Evolutionary conservation across 208 protist genomes (phyloP).

Genomic region (Trypanosoma boissoni): DNA sequence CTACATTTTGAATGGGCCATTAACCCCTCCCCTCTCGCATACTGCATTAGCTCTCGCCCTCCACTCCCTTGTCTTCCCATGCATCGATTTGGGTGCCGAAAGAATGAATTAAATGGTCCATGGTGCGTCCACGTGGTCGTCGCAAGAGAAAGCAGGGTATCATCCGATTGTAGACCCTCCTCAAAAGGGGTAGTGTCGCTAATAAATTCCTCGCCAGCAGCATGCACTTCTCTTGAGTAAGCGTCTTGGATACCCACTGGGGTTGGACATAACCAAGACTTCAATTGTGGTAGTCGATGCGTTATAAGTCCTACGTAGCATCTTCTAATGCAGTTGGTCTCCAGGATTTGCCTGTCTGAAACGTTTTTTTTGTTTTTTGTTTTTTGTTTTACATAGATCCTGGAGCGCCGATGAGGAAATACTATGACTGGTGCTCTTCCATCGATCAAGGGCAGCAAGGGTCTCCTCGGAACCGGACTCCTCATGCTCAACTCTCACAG

Average conservation of each 20-base stretch:
- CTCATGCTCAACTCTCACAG: neutral
- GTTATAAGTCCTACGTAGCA: neutral
- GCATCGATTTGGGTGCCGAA: neutral
- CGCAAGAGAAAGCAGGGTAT: neutral
- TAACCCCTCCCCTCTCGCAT: neutral
- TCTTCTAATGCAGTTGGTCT: conserved; percentile 1
- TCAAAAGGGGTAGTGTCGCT: neutral
- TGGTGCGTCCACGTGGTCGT: neutral
- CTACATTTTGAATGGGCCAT: conserved; percentile 3
- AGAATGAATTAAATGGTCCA: neutral
- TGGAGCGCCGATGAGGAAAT: neutral
- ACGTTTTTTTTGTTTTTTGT: too few relatives aligned
- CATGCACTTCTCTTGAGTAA: neutral
- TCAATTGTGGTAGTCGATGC: neutral
- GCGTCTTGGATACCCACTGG: neutral
- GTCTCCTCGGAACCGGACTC: neutral
- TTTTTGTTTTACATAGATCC: neutral
- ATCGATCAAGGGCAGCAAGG: neutral
- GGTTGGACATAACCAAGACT: neutral
- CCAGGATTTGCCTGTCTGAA: neutral
- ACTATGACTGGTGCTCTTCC: neutral
- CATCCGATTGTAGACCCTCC: neutral
- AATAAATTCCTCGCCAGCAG: neutral
- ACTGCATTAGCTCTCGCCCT: neutral
- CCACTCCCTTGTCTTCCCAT: neutral